Evolutionary conservation across 345 rosid species (phyloP), one percentile per base, ranked within the genome.

Genomic region (Trapa incisa): DNA sequence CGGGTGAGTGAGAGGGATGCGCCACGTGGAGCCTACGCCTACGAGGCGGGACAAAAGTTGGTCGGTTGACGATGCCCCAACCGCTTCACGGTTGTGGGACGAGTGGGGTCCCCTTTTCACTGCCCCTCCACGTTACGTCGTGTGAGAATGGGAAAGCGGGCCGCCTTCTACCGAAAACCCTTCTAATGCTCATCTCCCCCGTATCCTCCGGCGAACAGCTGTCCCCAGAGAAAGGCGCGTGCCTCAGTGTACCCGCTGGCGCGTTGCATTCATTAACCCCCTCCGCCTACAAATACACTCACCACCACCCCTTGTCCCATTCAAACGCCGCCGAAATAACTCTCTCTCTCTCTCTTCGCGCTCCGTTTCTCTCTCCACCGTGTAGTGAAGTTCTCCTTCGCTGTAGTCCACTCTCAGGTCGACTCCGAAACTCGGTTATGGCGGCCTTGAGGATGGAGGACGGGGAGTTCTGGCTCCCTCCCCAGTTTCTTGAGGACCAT

Each of bases 401-500:
- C 56, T 50, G 56, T 50, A 15, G 5, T 56, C 37, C 6, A 10
- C 62, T 57, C 62, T 57, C 29, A 22, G 62, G 7, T 57, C 13
- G 16, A 8, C 38, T 58, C 38, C 13, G 16, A 3, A 22, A 22
- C 35, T 33, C 63, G 12, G 37, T 9, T 10, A 58, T 58, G 63
- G 63, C 63, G 98, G 92, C 87, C 5, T 80, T 81, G 69, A 73
- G 77, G 63, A 37, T 88, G 0, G 75, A 83, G 68, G 86, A 87
- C 75, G 94, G 83, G 4, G 96, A 84, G 87, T 87, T 83, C 69
- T 84, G 83, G 83, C 85, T 93, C 53, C 98, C 96, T 2, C 78
- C 90, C 0, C 80, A 82, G 85, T 88, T 93, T 67, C 86, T 93
- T 3, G 73, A 85, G 1, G 96, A 88, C 76, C 88, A 84, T n/a